These are phyloP conservation scores for Chytriomyces sp. DNA, from an alignment of 192 early-diverging fungal genomes.

Conservation along the genomic window DNA sequence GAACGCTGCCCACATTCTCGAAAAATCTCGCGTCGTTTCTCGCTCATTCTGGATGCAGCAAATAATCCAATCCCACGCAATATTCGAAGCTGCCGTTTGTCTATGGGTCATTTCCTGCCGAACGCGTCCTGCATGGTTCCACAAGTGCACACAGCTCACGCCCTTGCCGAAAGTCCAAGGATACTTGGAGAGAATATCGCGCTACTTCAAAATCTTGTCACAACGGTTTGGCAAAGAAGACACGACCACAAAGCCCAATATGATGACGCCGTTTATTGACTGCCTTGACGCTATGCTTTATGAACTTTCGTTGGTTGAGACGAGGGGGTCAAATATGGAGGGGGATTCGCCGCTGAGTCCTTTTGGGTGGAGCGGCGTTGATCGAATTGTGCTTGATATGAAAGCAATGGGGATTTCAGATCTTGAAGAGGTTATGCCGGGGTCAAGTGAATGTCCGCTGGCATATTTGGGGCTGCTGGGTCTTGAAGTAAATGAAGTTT, in stretches of 20 bases:
- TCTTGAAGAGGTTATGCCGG: neutral
- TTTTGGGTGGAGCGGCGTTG: neutral
- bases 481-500: neutral
- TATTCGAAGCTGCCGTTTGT: neutral
- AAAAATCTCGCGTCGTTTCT: neutral
- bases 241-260: neutral
- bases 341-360: neutral
- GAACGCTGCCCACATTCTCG: neutral
- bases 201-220: neutral
- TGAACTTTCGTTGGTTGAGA: neutral
- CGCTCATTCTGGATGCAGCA: conserved; percentile 4
- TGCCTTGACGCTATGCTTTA: neutral
- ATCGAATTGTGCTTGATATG: neutral
- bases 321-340: neutral
- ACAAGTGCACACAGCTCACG: neutral
- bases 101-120: neutral
- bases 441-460: neutral
- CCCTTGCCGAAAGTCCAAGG: neutral
- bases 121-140: neutral
- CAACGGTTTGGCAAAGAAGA: neutral
- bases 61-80: neutral
- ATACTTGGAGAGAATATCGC: neutral
- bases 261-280: neutral
- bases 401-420: neutral
- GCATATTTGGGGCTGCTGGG: conserved; percentile 17